A percentile compares a stretch with the other conserved stretches of the same genome.
Conservation (phyloP, 306 rosid genomes). For the Aeschynomene evenia region DNA sequence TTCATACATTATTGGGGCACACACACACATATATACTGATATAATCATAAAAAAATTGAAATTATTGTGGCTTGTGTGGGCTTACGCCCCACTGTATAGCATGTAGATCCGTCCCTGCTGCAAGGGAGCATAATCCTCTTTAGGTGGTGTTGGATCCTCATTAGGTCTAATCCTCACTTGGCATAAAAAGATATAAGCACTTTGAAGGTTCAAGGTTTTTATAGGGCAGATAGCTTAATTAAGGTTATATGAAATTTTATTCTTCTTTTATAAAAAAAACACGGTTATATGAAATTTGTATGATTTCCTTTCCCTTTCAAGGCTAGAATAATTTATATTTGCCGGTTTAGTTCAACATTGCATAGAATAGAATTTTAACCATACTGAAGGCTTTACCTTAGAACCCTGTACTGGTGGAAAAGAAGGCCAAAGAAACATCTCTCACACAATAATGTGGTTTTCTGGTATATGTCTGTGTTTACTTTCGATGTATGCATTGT, state of each 20-base stretch:
- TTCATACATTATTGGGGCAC: no score
- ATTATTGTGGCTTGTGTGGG: no score
- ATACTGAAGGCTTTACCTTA: not conserved
- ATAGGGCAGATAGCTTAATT: slow-evolving; percentile 2
- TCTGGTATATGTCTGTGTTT: not conserved
- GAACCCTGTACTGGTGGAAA: not conserved
- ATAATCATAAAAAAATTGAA: no score
- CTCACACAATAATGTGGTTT: not conserved
- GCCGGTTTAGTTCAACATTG: not conserved
- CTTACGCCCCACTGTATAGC: no score
- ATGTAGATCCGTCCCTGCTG: no score
- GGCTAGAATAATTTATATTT: no score
- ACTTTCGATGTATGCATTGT: no score
- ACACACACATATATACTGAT: no score
- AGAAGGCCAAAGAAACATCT: not conserved
- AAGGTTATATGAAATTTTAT: not conserved
- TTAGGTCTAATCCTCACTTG: not conserved
- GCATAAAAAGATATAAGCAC: not conserved
- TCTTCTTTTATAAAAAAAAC: no score
- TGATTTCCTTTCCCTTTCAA: no score
- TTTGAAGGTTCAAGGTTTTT: not conserved
- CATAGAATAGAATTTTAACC: not conserved
- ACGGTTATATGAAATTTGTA: no score
- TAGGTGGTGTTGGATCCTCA: slow-evolving; percentile 9
- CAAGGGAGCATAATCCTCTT: no score